Conservation (phyloP, 1,284 basidiomycete species). For the Trichosporon sp. region DNA sequence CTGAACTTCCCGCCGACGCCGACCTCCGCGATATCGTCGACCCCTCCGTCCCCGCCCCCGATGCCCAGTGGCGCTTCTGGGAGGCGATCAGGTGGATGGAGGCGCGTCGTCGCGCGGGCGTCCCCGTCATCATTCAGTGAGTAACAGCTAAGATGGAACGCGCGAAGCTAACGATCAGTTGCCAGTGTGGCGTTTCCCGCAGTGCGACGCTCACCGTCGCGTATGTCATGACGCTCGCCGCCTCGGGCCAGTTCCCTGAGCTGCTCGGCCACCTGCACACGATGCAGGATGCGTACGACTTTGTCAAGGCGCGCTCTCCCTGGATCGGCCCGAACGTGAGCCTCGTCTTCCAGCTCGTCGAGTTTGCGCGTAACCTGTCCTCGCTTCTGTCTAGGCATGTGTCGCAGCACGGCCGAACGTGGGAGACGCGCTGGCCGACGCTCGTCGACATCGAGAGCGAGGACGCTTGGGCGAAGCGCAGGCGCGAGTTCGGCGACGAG, state of each 20-base stretch:
- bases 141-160: constrained; percentile 50
- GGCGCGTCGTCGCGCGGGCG: constrained; percentile 68
- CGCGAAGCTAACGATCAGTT: constrained; percentile 61
- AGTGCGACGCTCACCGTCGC: constrained; percentile 92
- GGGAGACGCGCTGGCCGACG: constrained; percentile 50
- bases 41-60: constrained; percentile 2
- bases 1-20: constrained; percentile 58
- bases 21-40: constrained; percentile 34
- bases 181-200: constrained; percentile 94
- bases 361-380: constrained; percentile 81
- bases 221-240: constrained; percentile 90
- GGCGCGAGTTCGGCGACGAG: constrained; percentile 67
- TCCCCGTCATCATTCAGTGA: constrained; percentile 84
- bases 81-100: constrained; percentile 80
- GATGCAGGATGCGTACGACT: constrained; percentile 92
- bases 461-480: constrained; percentile 77
- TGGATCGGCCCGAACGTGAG: constrained; percentile 95
- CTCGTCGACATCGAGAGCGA: constrained; percentile 66
- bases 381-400: constrained; percentile 62
- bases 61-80: constrained; percentile 65
- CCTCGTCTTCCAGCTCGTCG: constrained; percentile 92
- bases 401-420: constrained; percentile 19
- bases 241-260: constrained; percentile 67
- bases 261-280: constrained; percentile 70
- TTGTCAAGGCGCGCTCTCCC: constrained; percentile 82